phyloP scores from a whole-genome alignment of 2,329 filamentous ascomycete genomes.

The Lizonia empirigonia region DNA sequence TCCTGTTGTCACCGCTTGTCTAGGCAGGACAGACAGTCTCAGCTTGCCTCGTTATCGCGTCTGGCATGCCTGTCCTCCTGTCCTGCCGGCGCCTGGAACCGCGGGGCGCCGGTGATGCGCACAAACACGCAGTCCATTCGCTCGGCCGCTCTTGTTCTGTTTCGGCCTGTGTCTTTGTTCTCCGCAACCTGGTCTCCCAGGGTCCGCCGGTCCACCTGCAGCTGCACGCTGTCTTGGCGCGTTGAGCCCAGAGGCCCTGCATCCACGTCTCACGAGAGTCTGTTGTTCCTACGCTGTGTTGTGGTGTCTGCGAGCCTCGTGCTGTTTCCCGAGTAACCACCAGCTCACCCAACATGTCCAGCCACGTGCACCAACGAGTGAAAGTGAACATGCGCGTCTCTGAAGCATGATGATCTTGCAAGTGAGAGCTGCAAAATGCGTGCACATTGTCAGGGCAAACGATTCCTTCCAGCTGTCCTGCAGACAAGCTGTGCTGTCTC shows the following conservation, averaged over 20 bases:
- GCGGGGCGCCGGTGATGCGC: constrained; percentile 19
- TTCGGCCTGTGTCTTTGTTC: constrained; percentile 6
- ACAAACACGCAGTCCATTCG: constrained; percentile 13
- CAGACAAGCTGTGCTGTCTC: not conserved
- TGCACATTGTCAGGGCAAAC: too few species aligned
- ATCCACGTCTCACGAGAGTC: not conserved
- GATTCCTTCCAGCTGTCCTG: not conserved
- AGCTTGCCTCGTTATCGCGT: not conserved
- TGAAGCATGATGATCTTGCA: too few species aligned
- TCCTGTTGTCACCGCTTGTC: constrained; percentile 9
- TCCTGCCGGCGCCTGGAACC: constrained; percentile 6
- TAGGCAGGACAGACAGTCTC: constrained; percentile 1
- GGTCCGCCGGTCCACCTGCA: constrained; percentile 7
- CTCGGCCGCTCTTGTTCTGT: constrained; percentile 5
- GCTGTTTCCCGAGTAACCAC: too few species aligned
- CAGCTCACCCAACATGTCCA: too few species aligned
- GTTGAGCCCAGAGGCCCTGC: not conserved
- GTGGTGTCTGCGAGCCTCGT: too few species aligned
- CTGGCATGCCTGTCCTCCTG: not conserved
- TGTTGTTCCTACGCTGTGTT: not conserved
- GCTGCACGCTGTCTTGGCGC: constrained; percentile 7
- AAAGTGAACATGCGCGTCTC: not conserved
- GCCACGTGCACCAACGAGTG: too few species aligned
- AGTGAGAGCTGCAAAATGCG: too few species aligned
- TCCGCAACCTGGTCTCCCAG: constrained; percentile 3